Base-by-base conservation (phyloP, 805 yeast genomes). In the Sugiyamaella floridensis region DNA sequence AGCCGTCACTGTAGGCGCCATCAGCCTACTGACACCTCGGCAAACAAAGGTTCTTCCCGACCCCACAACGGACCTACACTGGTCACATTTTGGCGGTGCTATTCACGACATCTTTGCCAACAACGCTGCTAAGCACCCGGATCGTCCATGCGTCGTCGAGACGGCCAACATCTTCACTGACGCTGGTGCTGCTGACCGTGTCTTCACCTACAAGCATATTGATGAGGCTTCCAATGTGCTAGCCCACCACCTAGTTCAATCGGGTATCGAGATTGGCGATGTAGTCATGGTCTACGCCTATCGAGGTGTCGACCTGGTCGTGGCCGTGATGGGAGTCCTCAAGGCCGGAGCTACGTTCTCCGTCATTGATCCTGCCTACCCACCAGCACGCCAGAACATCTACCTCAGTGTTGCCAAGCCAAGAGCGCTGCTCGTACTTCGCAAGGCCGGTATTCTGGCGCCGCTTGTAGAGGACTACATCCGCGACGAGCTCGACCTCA, bases 271-370 rank as follows among this genome's bases (percentile, higher is more conserved):
- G 58, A 77, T 86, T 63, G 99, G 98, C 52, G 98, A 93, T 67
- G 89, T 93, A 15, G 98, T 93, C 15, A 90, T 90, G 95, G 90
- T 95, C 60, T 93, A 93, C 67, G 97, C 99, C 22, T 88, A 92
- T 64, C 82, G 99, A 70, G 97, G 97, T 62, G 99, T 93, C 7
- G 99, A 93, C 67, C 75, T 93, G 57, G 88, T 93, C 81, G 88
- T 95, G 43, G 95, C 98, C 5, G 97, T 93, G 15, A 84, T 93
- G 86, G 99, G 98, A 70, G 96, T 89, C 18, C 79, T 93, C 67
- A 93, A 93, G 72, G 98, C 99, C 1, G 99, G 99, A 61, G 98
- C 96, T 15, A 92, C 99, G 0, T 93, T 93, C 68, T 90, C 97
- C 9, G 99, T 93, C 19, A 95, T 93, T 58, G 99, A 93, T 67